Base-by-base conservation (phyloP, 805 yeast species). In the Candida dajiaensis region DNA sequence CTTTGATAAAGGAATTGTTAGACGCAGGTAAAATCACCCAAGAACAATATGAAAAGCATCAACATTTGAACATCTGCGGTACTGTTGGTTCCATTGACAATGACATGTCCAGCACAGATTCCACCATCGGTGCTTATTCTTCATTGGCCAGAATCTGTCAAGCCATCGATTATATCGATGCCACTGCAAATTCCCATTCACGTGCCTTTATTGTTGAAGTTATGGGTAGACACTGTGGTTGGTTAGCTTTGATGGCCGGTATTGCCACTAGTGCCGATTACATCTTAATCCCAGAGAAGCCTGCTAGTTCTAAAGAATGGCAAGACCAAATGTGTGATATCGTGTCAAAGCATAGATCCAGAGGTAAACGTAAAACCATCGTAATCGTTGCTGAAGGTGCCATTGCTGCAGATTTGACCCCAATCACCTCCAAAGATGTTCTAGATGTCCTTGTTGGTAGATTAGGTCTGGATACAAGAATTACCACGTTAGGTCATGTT, bases 201-300 rank as follows among this genome's bases (percentile, higher is more conserved):
- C 71, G 95, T 62, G 94, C 92, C 4, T 85, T 85, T 59, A 87
- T 85, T 37, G 81, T 85, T 38, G 95, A 85, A 68, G 95, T 85
- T 18, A 85, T 85, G 95, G 95, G 95, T 50, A 75, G 95, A 66
- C 89, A 85, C 64, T 85, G 95, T 71, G 95, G 95, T 52, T 85
- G 95, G 95, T 72, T 85, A 52, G 92, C 86, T 1, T 69, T 85
- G 51, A 80, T 84, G 85, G 81, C 92, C 16, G 95, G 94, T 53
- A 73, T 85, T 49, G 77, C 89, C 13, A 80, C 89, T 15, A 80
- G 89, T 52, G 92, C 95, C 3, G 95, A 85, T 64, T 85, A 77
- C 57, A 81, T 85, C 41, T 78, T 85, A 58, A 84, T 85, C 52
- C 95, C 95, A 16, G 95, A 85, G 65, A 77, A 78, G 55, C 92